These are phyloP conservation scores for Microcera coccophila DNA, from an alignment of 2,329 filamentous ascomycete species.

Conservation along the genomic window DNA sequence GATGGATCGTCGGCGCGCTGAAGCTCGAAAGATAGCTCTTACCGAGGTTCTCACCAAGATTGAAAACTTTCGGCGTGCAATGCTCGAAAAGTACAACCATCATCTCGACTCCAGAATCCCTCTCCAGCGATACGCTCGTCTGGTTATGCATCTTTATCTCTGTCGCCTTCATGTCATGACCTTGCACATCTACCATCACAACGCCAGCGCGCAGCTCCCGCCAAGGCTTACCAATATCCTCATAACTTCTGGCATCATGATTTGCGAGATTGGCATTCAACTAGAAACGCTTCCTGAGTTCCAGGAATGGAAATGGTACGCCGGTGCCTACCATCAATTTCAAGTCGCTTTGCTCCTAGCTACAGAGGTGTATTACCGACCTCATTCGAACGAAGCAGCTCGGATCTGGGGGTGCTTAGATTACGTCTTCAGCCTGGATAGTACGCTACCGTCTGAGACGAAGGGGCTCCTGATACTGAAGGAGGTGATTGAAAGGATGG, in stretches of 20 bases:
- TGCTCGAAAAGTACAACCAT: constrained; percentile 62
- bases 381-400: constrained; percentile 54
- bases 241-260: constrained; percentile 55
- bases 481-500: constrained; percentile 59
- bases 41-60: constrained; percentile 64
- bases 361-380: constrained; percentile 60
- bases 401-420: constrained; percentile 70
- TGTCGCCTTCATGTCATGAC: constrained; percentile 63
- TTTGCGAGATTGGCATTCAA: constrained; percentile 46
- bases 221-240: constrained; percentile 61
- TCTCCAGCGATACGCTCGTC: constrained; percentile 58
- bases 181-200: constrained; percentile 62
- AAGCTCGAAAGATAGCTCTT: constrained; percentile 57
- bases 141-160: constrained; percentile 62
- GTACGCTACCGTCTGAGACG: constrained; percentile 46
- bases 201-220: constrained; percentile 47
- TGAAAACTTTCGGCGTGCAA: constrained; percentile 61
- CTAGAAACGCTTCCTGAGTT: constrained; percentile 46
- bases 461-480: constrained; percentile 60
- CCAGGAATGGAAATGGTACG: constrained; percentile 64
- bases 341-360: constrained; percentile 67
- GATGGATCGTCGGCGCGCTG: constrained; percentile 63
- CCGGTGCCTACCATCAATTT: constrained; percentile 68
- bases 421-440: constrained; percentile 64
- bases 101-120: constrained; percentile 58